A percentile compares a stretch with the other conserved stretches of the same genome.
These are phyloP conservation scores for Bassia scoparia DNA, from an alignment of 148 eudicot genomes.

Conservation along the genomic window DNA sequence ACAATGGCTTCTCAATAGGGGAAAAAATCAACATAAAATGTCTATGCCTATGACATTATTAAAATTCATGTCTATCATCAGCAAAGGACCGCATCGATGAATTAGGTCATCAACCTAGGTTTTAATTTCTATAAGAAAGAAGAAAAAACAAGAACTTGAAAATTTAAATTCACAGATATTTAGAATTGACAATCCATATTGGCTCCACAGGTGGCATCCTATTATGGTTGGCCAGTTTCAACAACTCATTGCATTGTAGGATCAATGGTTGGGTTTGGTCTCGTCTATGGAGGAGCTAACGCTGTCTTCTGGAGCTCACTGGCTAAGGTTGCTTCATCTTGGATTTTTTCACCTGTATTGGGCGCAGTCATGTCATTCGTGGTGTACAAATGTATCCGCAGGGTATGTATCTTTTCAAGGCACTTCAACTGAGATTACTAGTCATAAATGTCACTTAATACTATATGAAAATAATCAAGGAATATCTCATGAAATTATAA, in stretches of 20 bases:
- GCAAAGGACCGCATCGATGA: neutral
- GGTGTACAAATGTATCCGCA: constrained; percentile 96
- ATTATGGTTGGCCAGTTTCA: constrained; percentile 92
- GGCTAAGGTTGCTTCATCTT: constrained; percentile 92
- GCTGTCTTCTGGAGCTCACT: constrained; percentile 97
- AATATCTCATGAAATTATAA: neutral
- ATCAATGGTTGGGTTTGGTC: constrained; percentile 98
- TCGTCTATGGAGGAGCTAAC: constrained; percentile 76
- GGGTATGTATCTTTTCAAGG: constrained; percentile 50
- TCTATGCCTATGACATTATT: neutral
- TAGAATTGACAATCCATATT: constrained; percentile 9
- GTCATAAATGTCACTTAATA: neutral
- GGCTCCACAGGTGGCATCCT: constrained; percentile 76
- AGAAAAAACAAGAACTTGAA: no score
- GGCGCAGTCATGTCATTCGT: constrained; percentile 83
- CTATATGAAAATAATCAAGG: neutral
- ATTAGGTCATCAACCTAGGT: neutral
- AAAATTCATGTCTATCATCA: neutral
- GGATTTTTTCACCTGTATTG: constrained; percentile 84
- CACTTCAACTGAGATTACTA: neutral
- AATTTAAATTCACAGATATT: no score
- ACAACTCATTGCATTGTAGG: constrained; percentile 99
- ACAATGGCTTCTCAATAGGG: neutral
- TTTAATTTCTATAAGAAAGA: no score
- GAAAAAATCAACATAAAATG: neutral